A percentile compares a stretch with the other conserved stretches of the same genome.
Evolutionary conservation across 257 asterid genomes (phyloP).

Genomic region (Handroanthus guayacan): DNA sequence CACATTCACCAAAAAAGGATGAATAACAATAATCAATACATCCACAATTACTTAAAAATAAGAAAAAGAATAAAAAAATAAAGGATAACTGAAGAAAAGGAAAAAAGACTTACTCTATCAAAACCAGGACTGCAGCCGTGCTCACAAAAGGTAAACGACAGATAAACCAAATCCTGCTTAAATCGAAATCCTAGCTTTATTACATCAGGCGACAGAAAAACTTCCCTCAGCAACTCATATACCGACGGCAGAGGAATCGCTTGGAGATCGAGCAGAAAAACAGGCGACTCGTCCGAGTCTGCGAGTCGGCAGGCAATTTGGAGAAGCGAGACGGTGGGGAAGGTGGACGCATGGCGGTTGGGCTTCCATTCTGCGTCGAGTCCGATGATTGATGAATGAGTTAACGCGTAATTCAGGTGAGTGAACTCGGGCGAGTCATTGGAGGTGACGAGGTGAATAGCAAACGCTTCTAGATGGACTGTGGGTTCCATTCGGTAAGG

Average conservation of each 20-base stretch:
- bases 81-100: neutral
- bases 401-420: conserved; percentile 57
- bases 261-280: conserved; percentile 79
- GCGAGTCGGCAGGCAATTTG: conserved; percentile 86
- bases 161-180: conserved; percentile 86
- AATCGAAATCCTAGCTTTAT: conserved; percentile 85
- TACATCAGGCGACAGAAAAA: conserved; percentile 56
- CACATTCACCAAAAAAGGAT: neutral
- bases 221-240: conserved; percentile 59
- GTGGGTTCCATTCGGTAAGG: conserved; percentile 49
- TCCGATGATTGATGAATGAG: conserved; percentile 70
- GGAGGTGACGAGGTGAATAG: conserved; percentile 60
- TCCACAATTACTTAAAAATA: neutral
- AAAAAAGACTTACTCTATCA: conserved; percentile 55
- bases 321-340: conserved; percentile 83
- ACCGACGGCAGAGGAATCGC: conserved; percentile 57
- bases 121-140: conserved; percentile 78
- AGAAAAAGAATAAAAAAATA: neutral
- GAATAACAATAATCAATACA: neutral
- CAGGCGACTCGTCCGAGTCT: conserved; percentile 45
- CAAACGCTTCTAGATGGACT: conserved; percentile 32
- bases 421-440: conserved; percentile 74
- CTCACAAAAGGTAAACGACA: conserved; percentile 78
- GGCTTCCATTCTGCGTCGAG: conserved; percentile 99
- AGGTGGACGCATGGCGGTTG: conserved; percentile 57